Evolutionary conservation across 331 rosid genomes (phyloP).

Genomic region (Quercus phellos): DNA sequence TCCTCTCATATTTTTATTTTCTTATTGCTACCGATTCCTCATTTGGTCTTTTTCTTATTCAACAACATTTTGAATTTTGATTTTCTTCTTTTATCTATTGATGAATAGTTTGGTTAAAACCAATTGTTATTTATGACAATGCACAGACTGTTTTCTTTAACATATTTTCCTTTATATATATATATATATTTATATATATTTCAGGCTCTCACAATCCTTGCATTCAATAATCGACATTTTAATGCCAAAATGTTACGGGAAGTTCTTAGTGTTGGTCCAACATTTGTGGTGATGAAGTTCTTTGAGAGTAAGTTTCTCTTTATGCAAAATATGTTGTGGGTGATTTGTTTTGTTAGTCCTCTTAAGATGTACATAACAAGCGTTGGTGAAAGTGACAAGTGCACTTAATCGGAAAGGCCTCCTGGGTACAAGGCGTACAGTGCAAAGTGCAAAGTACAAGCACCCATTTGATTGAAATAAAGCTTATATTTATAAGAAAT

Average conservation of each 20-base stretch:
- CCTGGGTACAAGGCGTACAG: no score
- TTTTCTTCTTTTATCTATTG: not conserved
- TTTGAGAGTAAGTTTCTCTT: slow-evolving; percentile 66
- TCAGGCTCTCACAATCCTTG: slow-evolving; percentile 79
- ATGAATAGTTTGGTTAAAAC: not conserved
- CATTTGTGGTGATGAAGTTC: slow-evolving; percentile 83
- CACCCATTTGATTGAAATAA: no score
- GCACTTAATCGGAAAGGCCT: no score
- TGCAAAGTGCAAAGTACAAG: no score
- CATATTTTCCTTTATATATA: not conserved
- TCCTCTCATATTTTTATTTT: no score
- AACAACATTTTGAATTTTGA: no score
- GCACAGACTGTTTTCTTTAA: not conserved
- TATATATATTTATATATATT: slow-evolving; percentile 17
- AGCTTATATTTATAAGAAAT: no score
- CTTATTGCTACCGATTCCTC: no score
- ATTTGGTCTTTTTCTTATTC: not conserved
- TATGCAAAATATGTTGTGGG: not conserved
- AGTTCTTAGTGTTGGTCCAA: slow-evolving; percentile 91
- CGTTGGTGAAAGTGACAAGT: no score
- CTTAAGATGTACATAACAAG: not conserved
- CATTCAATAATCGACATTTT: slow-evolving; percentile 62
- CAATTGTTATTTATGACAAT: not conserved
- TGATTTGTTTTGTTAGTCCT: not conserved
- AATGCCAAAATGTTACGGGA: slow-evolving; percentile 70